A percentile compares a stretch with the other conserved stretches of the same genome.
Conservation (phyloP, 805 yeast species). For the Candida golubevii region DNA sequence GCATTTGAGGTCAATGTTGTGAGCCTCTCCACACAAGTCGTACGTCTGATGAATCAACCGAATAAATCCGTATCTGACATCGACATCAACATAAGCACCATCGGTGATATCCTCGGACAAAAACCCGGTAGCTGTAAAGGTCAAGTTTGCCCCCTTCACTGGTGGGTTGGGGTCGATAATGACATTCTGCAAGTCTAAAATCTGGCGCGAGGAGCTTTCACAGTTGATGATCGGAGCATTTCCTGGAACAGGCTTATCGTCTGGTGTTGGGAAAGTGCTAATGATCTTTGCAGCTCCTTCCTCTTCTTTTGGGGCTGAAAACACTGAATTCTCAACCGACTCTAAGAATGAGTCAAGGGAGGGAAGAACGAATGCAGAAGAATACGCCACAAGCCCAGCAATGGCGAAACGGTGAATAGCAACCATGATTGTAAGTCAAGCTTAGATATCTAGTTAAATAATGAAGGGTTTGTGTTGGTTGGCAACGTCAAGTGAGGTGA, state of each 20-base stretch:
- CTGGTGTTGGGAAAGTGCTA: slow-evolving; percentile 19
- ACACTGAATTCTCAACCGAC: slow-evolving; percentile 8
- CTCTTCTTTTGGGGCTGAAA: slow-evolving; percentile 1
- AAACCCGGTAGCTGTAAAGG: slow-evolving; percentile 70
- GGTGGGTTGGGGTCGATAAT: slow-evolving; percentile 85
- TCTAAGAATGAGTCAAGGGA: slow-evolving; percentile 11
- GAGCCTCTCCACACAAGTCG: slow-evolving; percentile 85
- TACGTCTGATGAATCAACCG: slow-evolving; percentile 83
- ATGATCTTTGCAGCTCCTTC: slow-evolving; percentile 6
- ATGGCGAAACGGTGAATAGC: slow-evolving; percentile 14
- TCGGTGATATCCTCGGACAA: slow-evolving; percentile 55
- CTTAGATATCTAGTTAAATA: too few species aligned
- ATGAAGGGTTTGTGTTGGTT: too few species aligned
- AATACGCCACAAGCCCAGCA: slow-evolving; percentile 10
- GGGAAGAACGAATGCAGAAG: slow-evolving; percentile 14
- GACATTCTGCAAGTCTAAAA: slow-evolving; percentile 57
- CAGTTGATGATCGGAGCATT: slow-evolving; percentile 81
- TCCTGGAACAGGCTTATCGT: slow-evolving; percentile 78
- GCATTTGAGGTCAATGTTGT: slow-evolving; percentile 79
- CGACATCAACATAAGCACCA: slow-evolving; percentile 93
- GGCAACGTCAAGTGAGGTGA: too few species aligned
- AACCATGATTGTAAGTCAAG: slow-evolving; percentile 6
- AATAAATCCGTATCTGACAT: slow-evolving; percentile 89
- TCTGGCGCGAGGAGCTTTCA: slow-evolving; percentile 59
- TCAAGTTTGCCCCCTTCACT: slow-evolving; percentile 72